These are phyloP conservation scores for Kodamaea sp. DNA, from an alignment of 1,139 yeast genomes.

Conservation along the genomic window DNA sequence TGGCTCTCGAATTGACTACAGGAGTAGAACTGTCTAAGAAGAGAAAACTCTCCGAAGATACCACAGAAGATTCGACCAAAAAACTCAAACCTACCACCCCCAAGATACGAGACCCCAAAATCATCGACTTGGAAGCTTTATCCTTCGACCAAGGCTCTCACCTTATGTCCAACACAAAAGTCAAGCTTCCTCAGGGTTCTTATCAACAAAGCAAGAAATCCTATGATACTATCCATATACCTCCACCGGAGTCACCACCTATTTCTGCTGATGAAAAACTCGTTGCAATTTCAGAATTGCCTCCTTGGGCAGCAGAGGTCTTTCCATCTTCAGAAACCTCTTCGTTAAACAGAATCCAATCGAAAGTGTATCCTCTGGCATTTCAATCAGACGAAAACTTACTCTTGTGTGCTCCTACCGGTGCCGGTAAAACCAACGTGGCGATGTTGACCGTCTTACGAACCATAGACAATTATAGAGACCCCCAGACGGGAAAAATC, in stretches of 20 bases:
- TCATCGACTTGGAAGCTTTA: constrained; percentile 64
- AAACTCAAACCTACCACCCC: constrained; percentile 12
- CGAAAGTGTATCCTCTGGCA: constrained; percentile 77
- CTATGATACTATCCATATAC: constrained; percentile 88
- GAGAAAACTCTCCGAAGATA: constrained; percentile 15
- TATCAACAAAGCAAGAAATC: constrained; percentile 69
- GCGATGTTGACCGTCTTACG: constrained; percentile 80
- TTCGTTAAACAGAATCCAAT: constrained; percentile 78
- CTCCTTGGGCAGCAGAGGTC: constrained; percentile 78
- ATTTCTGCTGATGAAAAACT: constrained; percentile 46
- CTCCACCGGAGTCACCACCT: constrained; percentile 60
- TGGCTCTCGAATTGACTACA: constrained; percentile 28
- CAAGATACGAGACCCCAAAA: constrained; percentile 43
- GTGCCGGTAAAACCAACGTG: constrained; percentile 97
- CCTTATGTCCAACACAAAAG: constrained; percentile 63
- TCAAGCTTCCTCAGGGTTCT: constrained; percentile 80
- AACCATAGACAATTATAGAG: constrained; percentile 56
- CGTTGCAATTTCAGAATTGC: constrained; percentile 63
- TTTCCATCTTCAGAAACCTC: constrained; percentile 71
- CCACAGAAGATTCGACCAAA: constrained; percentile 3
- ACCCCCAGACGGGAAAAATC: constrained; percentile 47
- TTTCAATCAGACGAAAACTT: constrained; percentile 71
- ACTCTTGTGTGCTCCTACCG: constrained; percentile 94
- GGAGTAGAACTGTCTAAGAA: constrained; percentile 14
- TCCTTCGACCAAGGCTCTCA: constrained; percentile 74